Conservation (phyloP, 2,329 filamentous ascomycete genomes). For the Aureobasidium sp. region DNA sequence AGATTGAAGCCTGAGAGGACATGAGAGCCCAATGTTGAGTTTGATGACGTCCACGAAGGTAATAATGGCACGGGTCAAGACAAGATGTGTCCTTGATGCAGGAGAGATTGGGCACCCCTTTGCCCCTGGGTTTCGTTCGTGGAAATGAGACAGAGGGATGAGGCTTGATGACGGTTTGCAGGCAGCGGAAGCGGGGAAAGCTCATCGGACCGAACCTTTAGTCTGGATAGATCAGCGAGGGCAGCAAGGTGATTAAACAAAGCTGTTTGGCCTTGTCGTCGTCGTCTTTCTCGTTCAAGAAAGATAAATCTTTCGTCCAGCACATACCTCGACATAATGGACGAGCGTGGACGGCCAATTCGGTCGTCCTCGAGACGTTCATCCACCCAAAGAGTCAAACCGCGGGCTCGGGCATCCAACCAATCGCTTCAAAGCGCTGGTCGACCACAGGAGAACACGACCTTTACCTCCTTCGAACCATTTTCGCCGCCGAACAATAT, state of each 20-base stretch:
- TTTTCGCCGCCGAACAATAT: slow-evolving; percentile 14
- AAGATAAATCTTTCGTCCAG: background rate
- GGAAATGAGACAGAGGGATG: slow-evolving; percentile 9
- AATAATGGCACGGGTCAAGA: background rate
- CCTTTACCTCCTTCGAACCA: slow-evolving; percentile 15
- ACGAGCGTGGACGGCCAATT: slow-evolving; percentile 11
- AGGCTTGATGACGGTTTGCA: background rate
- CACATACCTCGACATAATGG: slow-evolving; percentile 4
- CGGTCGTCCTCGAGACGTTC: slow-evolving; percentile 13
- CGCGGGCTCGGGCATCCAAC: slow-evolving; percentile 11
- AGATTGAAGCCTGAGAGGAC: background rate
- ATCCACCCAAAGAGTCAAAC: slow-evolving; percentile 11
- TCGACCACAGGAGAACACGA: slow-evolving; percentile 12
- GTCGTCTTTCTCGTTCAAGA: background rate
- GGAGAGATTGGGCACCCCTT: slow-evolving; percentile 4
- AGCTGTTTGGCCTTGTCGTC: background rate
- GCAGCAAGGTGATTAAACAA: background rate
- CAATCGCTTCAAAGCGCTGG: slow-evolving; percentile 11
- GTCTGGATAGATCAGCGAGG: background rate
- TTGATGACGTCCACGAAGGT: background rate
- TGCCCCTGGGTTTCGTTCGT: background rate
- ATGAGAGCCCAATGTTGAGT: background rate
- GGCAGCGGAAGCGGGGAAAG: slow-evolving; percentile 8
- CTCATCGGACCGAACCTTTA: slow-evolving; percentile 9
- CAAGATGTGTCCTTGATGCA: background rate